Evolutionary conservation across 768 basidiomycete genomes (phyloP).

Genomic region (Cystobasidium ongulense): DNA sequence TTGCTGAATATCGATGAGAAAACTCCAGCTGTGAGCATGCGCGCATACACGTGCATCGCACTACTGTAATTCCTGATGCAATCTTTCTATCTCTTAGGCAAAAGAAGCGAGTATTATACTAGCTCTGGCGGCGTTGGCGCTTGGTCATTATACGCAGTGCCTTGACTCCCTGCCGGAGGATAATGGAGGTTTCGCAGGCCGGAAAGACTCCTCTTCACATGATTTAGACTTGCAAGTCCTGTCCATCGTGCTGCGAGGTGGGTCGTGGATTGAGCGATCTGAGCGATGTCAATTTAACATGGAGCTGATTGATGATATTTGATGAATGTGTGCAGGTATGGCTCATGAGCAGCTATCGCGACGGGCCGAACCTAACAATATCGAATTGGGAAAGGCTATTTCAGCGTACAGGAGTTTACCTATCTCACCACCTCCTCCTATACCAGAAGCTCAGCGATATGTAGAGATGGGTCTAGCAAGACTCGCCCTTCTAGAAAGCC

Average conservation of each 20-base stretch:
- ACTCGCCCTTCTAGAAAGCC: not conserved
- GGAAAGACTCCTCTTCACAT: not conserved
- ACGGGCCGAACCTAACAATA: not conserved
- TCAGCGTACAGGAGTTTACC: slow-evolving; percentile 9
- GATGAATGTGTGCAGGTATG: not conserved
- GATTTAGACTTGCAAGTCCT: slow-evolving; percentile 28
- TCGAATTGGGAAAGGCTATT: not conserved
- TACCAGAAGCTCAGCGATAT: slow-evolving; percentile 24
- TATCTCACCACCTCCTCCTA: slow-evolving; percentile 4
- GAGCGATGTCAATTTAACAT: not conserved
- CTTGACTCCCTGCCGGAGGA: not conserved
- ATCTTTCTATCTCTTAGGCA: not conserved
- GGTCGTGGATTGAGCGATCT: not conserved
- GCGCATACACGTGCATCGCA: not conserved
- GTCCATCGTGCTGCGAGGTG: not conserved
- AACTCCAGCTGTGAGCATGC: not conserved
- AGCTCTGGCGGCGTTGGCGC: not conserved
- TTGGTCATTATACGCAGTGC: not conserved
- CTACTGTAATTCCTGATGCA: not conserved
- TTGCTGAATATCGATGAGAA: not conserved
- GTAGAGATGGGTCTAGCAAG: slow-evolving; percentile 13
- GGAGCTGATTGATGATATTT: not conserved
- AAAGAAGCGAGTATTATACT: slow-evolving; percentile 8
- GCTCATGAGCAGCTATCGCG: slow-evolving; percentile 1
- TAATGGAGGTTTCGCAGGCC: not conserved